Evolutionary conservation across 805 yeast genomes (phyloP).

Genomic region (Kodamaea kakaduensis): DNA sequence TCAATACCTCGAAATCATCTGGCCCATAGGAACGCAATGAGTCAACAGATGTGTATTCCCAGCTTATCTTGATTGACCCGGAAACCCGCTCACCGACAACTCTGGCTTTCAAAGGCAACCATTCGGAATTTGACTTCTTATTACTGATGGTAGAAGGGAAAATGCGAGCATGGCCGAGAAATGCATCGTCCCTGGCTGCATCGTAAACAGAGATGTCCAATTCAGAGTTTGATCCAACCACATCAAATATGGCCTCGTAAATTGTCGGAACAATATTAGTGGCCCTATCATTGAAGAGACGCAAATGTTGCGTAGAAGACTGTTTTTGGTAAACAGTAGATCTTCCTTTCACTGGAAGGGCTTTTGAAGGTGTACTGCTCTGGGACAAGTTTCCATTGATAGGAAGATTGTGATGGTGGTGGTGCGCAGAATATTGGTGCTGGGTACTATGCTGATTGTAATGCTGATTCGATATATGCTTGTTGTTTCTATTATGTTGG

Average conservation of each 20-base stretch:
- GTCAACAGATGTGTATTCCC: slow-evolving; percentile 63
- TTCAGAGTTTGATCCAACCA: slow-evolving; percentile 77
- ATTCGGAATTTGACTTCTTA: slow-evolving; percentile 50
- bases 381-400: slow-evolving; percentile 14
- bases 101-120: slow-evolving; percentile 75
- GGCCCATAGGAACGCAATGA: slow-evolving; percentile 84
- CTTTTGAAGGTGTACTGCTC: slow-evolving; percentile 11
- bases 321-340: slow-evolving; percentile 39
- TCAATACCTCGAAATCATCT: slow-evolving; percentile 85
- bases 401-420: slow-evolving; percentile 12
- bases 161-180: slow-evolving; percentile 79
- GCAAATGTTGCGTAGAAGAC: slow-evolving; percentile 34
- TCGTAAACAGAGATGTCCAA: slow-evolving; percentile 91
- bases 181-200: slow-evolving; percentile 72
- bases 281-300: slow-evolving; percentile 17
- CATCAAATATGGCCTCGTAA: slow-evolving; percentile 90
- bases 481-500: slow-evolving; percentile 11
- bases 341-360: slow-evolving; percentile 16
- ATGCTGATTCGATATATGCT: slow-evolving; percentile 12
- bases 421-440: slow-evolving; percentile 9
- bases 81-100: slow-evolving; percentile 68
- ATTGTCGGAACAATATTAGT: slow-evolving; percentile 54
- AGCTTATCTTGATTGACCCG: slow-evolving; percentile 73
- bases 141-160: slow-evolving; percentile 51
- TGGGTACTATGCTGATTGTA: slow-evolving; percentile 7